phyloP scores from a whole-genome alignment of 2,329 filamentous ascomycete genomes.

The Sporothrix schenckii region DNA sequence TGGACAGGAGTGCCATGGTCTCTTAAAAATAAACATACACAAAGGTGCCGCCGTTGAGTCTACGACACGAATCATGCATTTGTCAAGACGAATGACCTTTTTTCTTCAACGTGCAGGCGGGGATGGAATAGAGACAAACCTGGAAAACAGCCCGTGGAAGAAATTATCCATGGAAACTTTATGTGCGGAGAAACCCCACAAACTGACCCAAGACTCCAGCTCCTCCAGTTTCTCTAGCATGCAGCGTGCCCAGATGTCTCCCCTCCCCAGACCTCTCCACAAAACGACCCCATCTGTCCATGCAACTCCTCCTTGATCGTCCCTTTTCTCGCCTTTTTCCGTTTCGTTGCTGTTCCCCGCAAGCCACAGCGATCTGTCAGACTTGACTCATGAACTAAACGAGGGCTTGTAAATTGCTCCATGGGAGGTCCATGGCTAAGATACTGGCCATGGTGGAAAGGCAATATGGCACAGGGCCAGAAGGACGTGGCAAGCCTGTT shows the following conservation, averaged over 20 bases:
- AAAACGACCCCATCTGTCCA: not conserved
- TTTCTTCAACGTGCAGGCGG: too few relatives aligned
- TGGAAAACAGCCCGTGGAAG: not conserved
- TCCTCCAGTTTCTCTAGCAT: not conserved
- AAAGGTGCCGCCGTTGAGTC: not conserved
- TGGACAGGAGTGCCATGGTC: not conserved
- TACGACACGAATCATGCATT: not conserved
- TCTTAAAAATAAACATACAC: not conserved
- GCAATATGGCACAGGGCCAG: too few relatives aligned
- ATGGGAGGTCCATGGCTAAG: not conserved
- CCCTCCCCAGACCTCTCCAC: not conserved
- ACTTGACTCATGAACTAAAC: conserved; percentile 9
- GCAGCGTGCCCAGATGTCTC: not conserved
- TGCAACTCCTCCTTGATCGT: not conserved
- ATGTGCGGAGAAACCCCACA: conserved; percentile 16
- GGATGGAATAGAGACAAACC: too few relatives aligned
- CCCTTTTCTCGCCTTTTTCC: not conserved
- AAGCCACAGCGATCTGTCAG: conserved; percentile 16
- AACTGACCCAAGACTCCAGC: not conserved
- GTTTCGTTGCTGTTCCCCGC: conserved; percentile 14
- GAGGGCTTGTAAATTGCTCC: too few relatives aligned
- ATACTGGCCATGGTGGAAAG: not conserved
- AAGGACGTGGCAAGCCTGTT: too few relatives aligned
- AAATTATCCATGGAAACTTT: not conserved
- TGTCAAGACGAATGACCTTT: not conserved